A percentile compares a stretch with the other conserved stretches of the same genome.
phyloP scores from a whole-genome alignment of 2,329 filamentous ascomycete genomes.

The Fusarium irregulare region DNA sequence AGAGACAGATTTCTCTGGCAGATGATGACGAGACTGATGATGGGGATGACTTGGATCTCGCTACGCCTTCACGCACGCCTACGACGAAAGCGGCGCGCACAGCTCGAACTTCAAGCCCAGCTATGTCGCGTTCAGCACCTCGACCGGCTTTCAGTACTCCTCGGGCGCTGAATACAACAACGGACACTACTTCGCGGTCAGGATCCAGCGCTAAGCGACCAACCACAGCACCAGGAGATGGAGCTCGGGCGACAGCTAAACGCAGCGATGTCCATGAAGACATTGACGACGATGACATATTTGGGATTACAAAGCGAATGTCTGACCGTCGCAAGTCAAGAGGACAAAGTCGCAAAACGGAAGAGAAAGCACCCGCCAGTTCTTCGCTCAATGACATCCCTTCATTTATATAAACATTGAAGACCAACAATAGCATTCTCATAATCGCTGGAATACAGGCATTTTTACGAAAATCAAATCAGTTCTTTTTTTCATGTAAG shows the following conservation, averaged over 20 bases:
- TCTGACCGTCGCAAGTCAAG: constrained; percentile 48
- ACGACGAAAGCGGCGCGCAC: constrained; percentile 13
- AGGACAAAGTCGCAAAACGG: constrained; percentile 43
- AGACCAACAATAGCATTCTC: not conserved
- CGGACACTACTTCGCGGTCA: constrained; percentile 10
- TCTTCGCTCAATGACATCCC: constrained; percentile 51
- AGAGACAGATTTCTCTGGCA: constrained; percentile 16
- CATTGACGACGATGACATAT: constrained; percentile 51
- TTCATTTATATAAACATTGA: constrained; percentile 49
- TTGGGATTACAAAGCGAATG: constrained; percentile 50
- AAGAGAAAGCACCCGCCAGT: constrained; percentile 25
- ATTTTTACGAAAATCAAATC: constrained; percentile 22
- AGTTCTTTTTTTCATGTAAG: constrained; percentile 42
- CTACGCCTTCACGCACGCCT: constrained; percentile 31
- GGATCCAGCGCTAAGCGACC: constrained; percentile 1
- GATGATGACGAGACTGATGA: constrained; percentile 38
- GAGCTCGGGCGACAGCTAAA: not conserved
- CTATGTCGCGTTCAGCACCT: constrained; percentile 16
- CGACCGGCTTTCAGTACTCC: constrained; percentile 31
- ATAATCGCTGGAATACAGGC: not conserved
- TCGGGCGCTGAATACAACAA: constrained; percentile 10
- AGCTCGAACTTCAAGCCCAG: constrained; percentile 16
- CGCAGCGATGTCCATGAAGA: constrained; percentile 23
- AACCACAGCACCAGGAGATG: constrained; percentile 12
- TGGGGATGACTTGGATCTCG: constrained; percentile 23